A percentile compares a stretch with the other conserved stretches of the same genome.
These are phyloP conservation scores for Hypocrella siamensis DNA, from an alignment of 2,329 filamentous ascomycete species.

Conservation along the genomic window DNA sequence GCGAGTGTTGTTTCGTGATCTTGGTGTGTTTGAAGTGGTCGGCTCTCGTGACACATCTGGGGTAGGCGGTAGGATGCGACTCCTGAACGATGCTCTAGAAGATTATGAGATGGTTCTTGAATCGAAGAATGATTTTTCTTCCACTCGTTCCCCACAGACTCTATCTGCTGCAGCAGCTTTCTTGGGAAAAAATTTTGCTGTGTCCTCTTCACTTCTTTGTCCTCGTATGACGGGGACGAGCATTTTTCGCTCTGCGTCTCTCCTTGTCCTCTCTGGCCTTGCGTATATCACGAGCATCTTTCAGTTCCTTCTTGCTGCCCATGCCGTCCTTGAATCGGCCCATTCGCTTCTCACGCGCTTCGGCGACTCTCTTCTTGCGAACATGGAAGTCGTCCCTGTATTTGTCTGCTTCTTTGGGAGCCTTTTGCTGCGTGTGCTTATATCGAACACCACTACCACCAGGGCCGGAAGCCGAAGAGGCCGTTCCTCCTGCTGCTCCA, in stretches of 20 bases:
- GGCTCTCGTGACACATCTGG: too few relatives aligned
- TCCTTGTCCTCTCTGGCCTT: slow-evolving; percentile 68
- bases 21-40: too few relatives aligned
- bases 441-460: slow-evolving; percentile 33
- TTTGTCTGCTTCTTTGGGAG: slow-evolving; percentile 88
- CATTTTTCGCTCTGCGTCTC: slow-evolving; percentile 73
- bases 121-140: too few relatives aligned
- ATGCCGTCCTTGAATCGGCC: slow-evolving; percentile 58
- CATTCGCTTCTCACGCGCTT: slow-evolving; percentile 71
- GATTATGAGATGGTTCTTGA: too few relatives aligned
- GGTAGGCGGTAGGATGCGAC: too few relatives aligned
- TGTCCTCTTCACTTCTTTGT: slow-evolving; percentile 21
- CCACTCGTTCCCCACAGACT: too few relatives aligned
- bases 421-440: slow-evolving; percentile 75
- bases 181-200: neutral
- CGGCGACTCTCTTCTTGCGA: slow-evolving; percentile 77
- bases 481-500: slow-evolving; percentile 7
- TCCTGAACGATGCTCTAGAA: too few relatives aligned
- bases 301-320: slow-evolving; percentile 64
- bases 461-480: slow-evolving; percentile 4
- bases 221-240: slow-evolving; percentile 60
- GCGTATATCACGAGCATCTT: slow-evolving; percentile 67
- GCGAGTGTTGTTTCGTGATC: too few relatives aligned
- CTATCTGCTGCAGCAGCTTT: too few relatives aligned
- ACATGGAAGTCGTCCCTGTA: slow-evolving; percentile 80